Conservation (phyloP, 176 grass and related monocot species). For the Themeda triandra region DNA sequence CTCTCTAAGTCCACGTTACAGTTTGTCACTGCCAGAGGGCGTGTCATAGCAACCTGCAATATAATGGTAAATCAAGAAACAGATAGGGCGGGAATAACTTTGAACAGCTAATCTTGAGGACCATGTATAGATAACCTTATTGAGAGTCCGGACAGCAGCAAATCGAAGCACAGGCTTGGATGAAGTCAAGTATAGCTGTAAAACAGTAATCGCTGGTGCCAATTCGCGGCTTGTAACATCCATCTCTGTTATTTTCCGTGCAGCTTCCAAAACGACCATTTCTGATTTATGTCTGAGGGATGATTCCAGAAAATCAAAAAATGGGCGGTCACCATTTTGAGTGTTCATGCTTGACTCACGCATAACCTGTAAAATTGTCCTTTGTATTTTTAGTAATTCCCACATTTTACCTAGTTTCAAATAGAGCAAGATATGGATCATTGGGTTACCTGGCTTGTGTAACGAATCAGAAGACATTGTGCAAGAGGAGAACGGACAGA, state of each 20-base stretch:
- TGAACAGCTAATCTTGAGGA: conserved; percentile 6
- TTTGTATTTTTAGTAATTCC: conserved; percentile 27
- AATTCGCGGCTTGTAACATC: conserved; percentile 88
- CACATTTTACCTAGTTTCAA: neutral
- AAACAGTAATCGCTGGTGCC: conserved; percentile 64
- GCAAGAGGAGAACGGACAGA: conserved; percentile 86
- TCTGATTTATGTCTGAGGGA: conserved; percentile 84
- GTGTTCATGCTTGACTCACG: conserved; percentile 60
- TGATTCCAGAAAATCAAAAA: conserved; percentile 89
- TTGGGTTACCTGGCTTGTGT: conserved; percentile 80
- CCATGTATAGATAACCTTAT: conserved; percentile 60
- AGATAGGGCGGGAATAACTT: neutral
- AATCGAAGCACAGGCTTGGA: conserved; percentile 89
- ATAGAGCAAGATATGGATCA: conserved; percentile 24
- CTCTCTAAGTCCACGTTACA: conserved; percentile 90
- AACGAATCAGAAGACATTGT: conserved; percentile 92
- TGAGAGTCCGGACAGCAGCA: conserved; percentile 92
- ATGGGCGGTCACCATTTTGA: conserved; percentile 81
- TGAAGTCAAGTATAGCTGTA: conserved; percentile 85
- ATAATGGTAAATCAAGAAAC: conserved; percentile 31
- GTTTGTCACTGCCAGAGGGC: conserved; percentile 88
- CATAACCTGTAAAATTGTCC: conserved; percentile 66
- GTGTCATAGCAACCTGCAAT: conserved; percentile 75
- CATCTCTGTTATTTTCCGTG: conserved; percentile 84
- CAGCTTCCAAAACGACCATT: conserved; percentile 86